These are phyloP conservation scores for Candida tetrigidarum DNA, from an alignment of 1,139 yeast genomes.

Conservation along the genomic window DNA sequence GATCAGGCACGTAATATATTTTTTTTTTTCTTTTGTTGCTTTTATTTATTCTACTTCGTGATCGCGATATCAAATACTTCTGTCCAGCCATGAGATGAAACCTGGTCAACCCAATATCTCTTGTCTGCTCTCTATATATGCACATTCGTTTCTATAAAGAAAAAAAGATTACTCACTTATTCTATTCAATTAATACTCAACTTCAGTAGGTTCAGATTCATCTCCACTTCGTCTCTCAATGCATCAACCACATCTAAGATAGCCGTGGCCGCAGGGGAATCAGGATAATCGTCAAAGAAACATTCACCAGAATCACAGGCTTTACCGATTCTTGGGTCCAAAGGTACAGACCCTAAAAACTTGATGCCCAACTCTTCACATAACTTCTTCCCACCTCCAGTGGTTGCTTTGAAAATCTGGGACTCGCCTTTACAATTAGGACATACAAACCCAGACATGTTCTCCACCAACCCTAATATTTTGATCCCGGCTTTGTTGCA, in stretches of 20 bases:
- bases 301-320: slow-evolving; percentile 90
- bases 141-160: not conserved
- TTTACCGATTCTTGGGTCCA: slow-evolving; percentile 92
- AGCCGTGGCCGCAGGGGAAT: slow-evolving; percentile 92
- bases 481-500: slow-evolving; percentile 89
- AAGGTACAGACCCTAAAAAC: slow-evolving; percentile 89
- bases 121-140: not conserved
- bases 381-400: slow-evolving; percentile 91
- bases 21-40: too few relatives aligned
- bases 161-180: too few relatives aligned
- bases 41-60: too few relatives aligned
- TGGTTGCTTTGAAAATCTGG: slow-evolving; percentile 89
- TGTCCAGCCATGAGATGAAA: too few relatives aligned
- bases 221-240: slow-evolving; percentile 50
- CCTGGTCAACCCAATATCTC: too few relatives aligned
- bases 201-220: slow-evolving; percentile 18
- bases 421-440: slow-evolving; percentile 93
- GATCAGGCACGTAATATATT: too few relatives aligned
- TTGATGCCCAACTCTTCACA: slow-evolving; percentile 79
- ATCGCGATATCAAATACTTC: too few relatives aligned
- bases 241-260: slow-evolving; percentile 81
- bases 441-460: slow-evolving; percentile 98
- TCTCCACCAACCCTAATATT: slow-evolving; percentile 90
- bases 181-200: slow-evolving; percentile 12
- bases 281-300: slow-evolving; percentile 82